Evolutionary conservation across 371 early-diverging fungal species (phyloP).

Genomic region (Mucor plumbeus): DNA sequence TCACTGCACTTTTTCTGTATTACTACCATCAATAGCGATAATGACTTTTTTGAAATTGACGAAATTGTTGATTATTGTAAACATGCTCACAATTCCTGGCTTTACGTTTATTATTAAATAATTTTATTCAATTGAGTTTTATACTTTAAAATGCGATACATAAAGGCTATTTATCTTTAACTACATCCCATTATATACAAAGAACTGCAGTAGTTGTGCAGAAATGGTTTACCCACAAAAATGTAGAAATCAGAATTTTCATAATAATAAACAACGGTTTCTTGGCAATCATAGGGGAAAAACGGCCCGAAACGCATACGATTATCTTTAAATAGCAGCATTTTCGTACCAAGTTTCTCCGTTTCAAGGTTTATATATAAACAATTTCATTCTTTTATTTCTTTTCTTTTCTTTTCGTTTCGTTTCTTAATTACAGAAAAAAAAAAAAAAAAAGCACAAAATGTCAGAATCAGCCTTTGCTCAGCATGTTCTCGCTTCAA

Average conservation of each 20-base stretch:
- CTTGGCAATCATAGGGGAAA: conserved; percentile 2
- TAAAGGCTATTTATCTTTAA: too few relatives aligned
- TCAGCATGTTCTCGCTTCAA: conserved; percentile 44
- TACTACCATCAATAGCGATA: too few relatives aligned
- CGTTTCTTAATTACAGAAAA: neutral
- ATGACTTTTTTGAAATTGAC: too few relatives aligned
- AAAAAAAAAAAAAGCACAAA: neutral
- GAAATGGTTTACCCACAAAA: neutral
- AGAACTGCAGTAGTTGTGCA: neutral
- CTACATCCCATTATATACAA: too few relatives aligned
- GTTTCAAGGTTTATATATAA: neutral
- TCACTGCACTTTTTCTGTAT: too few relatives aligned
- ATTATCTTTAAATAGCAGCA: neutral
- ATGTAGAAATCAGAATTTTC: neutral
- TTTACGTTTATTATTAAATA: too few relatives aligned
- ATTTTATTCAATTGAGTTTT: too few relatives aligned
- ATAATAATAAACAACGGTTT: neutral
- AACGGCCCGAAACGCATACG: neutral
- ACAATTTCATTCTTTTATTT: neutral
- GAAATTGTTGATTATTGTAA: too few relatives aligned
- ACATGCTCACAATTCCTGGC: too few relatives aligned
- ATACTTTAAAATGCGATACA: too few relatives aligned
- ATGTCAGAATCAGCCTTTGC: conserved; percentile 35
- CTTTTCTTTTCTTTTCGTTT: conserved; percentile 11
- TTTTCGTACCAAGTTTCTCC: neutral